phyloP scores from a whole-genome alignment of 2,329 filamentous ascomycete genomes.

The Talaromyces albobiverticillius region DNA sequence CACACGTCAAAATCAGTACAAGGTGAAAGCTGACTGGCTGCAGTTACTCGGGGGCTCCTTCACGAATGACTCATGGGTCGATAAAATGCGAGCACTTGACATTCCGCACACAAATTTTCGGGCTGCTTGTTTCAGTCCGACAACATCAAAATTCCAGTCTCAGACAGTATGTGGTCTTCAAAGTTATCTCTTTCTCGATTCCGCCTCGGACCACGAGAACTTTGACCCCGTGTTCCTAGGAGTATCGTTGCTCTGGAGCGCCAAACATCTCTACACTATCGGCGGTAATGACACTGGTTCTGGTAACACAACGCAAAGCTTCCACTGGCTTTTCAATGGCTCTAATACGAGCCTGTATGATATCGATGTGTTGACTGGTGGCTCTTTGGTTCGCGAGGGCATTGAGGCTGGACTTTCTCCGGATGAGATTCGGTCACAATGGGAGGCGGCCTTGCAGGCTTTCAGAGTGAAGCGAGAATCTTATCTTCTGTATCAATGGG shows the following conservation, averaged over 20 bases:
- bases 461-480: conserved; percentile 3
- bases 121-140: conserved; percentile 11
- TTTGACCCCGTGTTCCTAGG: conserved; percentile 11
- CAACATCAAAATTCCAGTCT: conserved; percentile 10
- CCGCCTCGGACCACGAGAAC: background rate
- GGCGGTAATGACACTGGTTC: conserved; percentile 4
- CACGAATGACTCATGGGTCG: conserved; percentile 7
- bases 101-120: conserved; percentile 8
- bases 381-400: conserved; percentile 4
- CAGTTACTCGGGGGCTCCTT: conserved; percentile 9
- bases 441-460: background rate
- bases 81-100: conserved; percentile 4
- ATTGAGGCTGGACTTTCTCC: conserved; percentile 11
- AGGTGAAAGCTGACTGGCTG: background rate
- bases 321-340: conserved; percentile 13
- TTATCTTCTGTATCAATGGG: conserved; percentile 7
- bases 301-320: conserved; percentile 12
- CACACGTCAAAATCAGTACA: too few relatives aligned
- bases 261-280: conserved; percentile 9
- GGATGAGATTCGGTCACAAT: conserved; percentile 9
- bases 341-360: conserved; percentile 2
- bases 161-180: conserved; percentile 11
- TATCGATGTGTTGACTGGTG: conserved; percentile 11
- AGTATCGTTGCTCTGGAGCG: conserved; percentile 11
- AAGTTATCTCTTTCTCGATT: conserved; percentile 9